A percentile compares a stretch with the other conserved stretches of the same genome.
These are phyloP conservation scores for Pseudogymnoascus sp. DNA, from an alignment of 2,329 filamentous ascomycete genomes.

Conservation along the genomic window DNA sequence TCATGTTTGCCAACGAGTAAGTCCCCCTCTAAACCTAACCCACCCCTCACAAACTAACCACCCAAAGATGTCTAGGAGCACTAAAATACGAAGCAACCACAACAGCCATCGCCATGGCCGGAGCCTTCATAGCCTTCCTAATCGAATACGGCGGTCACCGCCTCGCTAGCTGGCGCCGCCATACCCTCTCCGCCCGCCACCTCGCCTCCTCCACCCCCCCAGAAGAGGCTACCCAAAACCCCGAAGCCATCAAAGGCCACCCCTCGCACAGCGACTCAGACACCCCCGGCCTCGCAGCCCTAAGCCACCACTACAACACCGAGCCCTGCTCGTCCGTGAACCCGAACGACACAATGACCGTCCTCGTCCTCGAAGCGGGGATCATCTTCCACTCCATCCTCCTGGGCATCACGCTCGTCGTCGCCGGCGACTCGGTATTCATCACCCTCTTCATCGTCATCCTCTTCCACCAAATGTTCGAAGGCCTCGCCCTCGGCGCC, in stretches of 20 bases:
- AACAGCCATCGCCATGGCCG: constrained; percentile 65
- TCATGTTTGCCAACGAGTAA: constrained; percentile 61
- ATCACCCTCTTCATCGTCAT: constrained; percentile 58
- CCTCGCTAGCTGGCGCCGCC: constrained; percentile 36
- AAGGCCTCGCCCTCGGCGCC: constrained; percentile 66
- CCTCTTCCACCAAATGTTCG: constrained; percentile 72
- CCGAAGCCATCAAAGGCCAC: neutral
- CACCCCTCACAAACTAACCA: neutral
- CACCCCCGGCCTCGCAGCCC: neutral
- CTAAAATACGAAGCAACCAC: constrained; percentile 63
- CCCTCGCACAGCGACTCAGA: neutral
- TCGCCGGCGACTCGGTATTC: constrained; percentile 49
- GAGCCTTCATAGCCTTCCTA: constrained; percentile 64
- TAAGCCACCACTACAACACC: constrained; percentile 1
- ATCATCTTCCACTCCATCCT: constrained; percentile 69
- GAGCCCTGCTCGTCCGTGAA: neutral
- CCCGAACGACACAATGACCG: constrained; percentile 44
- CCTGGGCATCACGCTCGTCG: constrained; percentile 57
- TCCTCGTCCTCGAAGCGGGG: constrained; percentile 64
- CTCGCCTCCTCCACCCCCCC: neutral
- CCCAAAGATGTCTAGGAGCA: constrained; percentile 49
- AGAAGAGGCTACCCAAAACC: neutral
- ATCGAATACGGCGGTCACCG: constrained; percentile 62
- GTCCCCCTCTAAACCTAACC: neutral
- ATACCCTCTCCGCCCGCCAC: neutral